Evolutionary conservation across 2,329 filamentous ascomycete species (phyloP), one percentile per base, ranked within the genome.

Genomic region (Xylariomycetidae sp.): DNA sequence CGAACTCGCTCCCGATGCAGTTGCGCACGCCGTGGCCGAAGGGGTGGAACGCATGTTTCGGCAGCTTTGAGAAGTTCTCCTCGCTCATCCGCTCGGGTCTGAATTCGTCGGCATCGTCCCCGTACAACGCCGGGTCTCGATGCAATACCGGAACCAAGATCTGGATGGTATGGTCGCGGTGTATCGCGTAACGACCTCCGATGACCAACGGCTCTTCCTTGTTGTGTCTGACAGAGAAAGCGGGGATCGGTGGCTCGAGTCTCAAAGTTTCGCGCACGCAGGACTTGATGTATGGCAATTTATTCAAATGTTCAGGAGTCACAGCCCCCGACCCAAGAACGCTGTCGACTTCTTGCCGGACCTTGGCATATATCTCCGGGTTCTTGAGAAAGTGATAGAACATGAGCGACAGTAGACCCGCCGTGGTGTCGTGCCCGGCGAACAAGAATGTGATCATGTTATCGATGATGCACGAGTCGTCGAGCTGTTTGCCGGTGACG

Each of bases 41-140:
- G 0, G 71, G 70, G 47, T 74, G 75, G 70, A 60, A 65, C 4
- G 50, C 49, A 36, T 62, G 62, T 15, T 45, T 49, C 48, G 69
- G 44, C 12, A 64, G 40, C 31, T 54, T 55, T 26, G 56, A 46
- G 37, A 64, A 66, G 27, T 54, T 51, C 27, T 72, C 76, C 22
- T 77, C 71, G 3, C 80, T 57, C 72, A 82, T 80, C 16, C 79
- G 61, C 48, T 82, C 77, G 1, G 79, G 77, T 25, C 60, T 64
- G 56, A 79, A 82, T 29, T 72, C 64, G 3, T 69, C 61, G 1
- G 74, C 74, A 41, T 81, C 73, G 0, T 38, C 33, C 7, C 77
- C 77, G 34, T 64, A 82, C 2, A 80, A 67, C 4, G 57, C 56
- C 0, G 70, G 73, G 45, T 82, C 78, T 2, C 62, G 63, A 25